Percentiles rank a stretch among this genome's conserved stretches.
Evolutionary conservation across 2,329 filamentous ascomycete species (phyloP).

Genomic region (Xylariaceae sp.): DNA sequence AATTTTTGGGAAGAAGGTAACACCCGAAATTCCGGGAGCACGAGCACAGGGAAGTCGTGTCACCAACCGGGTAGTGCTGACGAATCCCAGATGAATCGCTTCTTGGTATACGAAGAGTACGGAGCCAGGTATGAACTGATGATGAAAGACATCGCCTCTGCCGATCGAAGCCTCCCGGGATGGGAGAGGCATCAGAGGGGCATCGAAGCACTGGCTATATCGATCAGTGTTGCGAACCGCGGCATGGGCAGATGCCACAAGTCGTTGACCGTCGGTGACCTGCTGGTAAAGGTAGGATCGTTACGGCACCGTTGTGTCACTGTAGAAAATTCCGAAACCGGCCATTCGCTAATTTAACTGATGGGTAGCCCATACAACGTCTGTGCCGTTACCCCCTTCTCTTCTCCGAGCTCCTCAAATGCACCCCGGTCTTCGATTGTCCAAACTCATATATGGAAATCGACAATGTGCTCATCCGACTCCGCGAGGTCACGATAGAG

Average conservation of each 20-base stretch:
- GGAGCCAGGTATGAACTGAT: slow-evolving; percentile 84
- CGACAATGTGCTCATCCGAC: slow-evolving; percentile 62
- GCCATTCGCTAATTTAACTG: no score
- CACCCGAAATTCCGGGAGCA: slow-evolving; percentile 8
- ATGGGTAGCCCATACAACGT: slow-evolving; percentile 74
- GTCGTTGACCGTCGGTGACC: slow-evolving; percentile 74
- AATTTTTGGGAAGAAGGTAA: slow-evolving; percentile 55
- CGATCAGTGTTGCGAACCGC: slow-evolving; percentile 64
- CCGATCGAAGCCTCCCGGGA: slow-evolving; percentile 61
- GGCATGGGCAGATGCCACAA: slow-evolving; percentile 61
- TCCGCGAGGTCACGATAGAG: slow-evolving; percentile 69
- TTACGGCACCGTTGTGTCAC: no score
- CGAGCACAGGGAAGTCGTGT: slow-evolving; percentile 5
- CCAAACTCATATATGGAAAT: slow-evolving; percentile 77
- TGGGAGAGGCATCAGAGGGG: slow-evolving; percentile 82
- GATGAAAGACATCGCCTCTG: slow-evolving; percentile 66
- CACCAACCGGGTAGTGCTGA: slow-evolving; percentile 2
- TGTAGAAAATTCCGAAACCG: no score
- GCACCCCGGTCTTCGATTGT: slow-evolving; percentile 80
- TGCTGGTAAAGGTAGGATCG: slow-evolving; percentile 78
- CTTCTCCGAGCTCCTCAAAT: slow-evolving; percentile 75
- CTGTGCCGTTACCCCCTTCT: slow-evolving; percentile 87
- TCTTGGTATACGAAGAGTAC: slow-evolving; percentile 88
- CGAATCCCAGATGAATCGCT: slow-evolving; percentile 61
- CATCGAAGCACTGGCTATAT: slow-evolving; percentile 74